Conservation (phyloP, 805 yeast species). For the Sugiyamaella chiloensis region DNA sequence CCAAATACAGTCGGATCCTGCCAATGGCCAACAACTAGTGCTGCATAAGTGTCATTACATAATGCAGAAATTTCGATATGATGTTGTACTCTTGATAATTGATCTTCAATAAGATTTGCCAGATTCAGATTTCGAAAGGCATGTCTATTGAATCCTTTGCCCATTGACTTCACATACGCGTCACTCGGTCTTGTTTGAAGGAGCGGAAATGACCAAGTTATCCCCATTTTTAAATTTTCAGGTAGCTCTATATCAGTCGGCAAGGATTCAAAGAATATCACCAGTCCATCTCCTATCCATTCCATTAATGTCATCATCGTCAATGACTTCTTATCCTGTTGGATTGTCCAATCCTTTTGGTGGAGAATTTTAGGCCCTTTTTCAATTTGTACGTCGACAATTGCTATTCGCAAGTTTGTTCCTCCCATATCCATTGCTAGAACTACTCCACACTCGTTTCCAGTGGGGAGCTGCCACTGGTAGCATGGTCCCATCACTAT, state of each 20-base stretch:
- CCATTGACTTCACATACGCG: conserved; percentile 1
- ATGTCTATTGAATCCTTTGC: conserved; percentile 1
- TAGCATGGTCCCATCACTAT: conserved; percentile 1
- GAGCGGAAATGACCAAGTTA: conserved; percentile 2
- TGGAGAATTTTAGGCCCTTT: neutral
- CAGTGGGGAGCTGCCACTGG: conserved; percentile 1
- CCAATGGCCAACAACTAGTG: neutral
- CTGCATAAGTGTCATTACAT: conserved; percentile 2
- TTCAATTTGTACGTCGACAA: neutral
- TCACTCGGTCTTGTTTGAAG: neutral
- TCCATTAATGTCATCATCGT: neutral
- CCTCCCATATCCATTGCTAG: neutral
- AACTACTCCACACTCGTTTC: neutral
- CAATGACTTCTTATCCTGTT: neutral
- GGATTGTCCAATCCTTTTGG: neutral
- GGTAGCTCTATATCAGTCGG: neutral
- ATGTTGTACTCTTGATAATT: neutral
- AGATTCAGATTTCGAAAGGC: conserved; percentile 1
- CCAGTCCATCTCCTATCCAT: neutral
- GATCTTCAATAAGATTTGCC: neutral
- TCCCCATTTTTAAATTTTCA: neutral
- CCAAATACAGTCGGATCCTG: neutral
- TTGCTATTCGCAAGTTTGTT: neutral
- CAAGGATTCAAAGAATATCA: neutral
- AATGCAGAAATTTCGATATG: neutral